Percentiles rank a stretch among this genome's conserved stretches.
Evolutionary conservation across 2,329 filamentous ascomycete species (phyloP).

Genomic region (Neurospora crassa): DNA sequence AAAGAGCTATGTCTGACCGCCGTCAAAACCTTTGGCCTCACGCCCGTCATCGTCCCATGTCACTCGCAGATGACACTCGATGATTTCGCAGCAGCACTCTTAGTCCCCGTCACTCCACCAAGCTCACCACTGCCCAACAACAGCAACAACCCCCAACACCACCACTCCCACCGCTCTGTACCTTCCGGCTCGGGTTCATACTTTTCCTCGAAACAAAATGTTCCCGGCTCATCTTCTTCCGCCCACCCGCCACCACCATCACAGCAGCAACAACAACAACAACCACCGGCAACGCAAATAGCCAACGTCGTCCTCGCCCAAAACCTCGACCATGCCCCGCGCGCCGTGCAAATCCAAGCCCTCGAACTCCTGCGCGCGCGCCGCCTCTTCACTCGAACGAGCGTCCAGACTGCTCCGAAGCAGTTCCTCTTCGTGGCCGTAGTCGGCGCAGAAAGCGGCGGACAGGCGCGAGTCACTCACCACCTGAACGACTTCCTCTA

Average conservation of each 20-base stretch:
- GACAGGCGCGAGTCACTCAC: slow-evolving; percentile 36
- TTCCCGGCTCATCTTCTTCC: background rate
- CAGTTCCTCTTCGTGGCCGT: slow-evolving; percentile 74
- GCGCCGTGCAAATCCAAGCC: slow-evolving; percentile 72
- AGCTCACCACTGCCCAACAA: slow-evolving; percentile 11
- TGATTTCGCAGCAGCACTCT: slow-evolving; percentile 65
- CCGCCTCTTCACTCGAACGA: slow-evolving; percentile 66
- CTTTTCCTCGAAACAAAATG: background rate
- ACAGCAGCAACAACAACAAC: slow-evolving; percentile 3
- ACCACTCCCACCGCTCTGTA: background rate
- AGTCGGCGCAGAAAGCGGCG: slow-evolving; percentile 27
- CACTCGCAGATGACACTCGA: slow-evolving; percentile 65
- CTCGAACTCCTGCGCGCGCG: slow-evolving; percentile 69
- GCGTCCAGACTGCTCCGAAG: slow-evolving; percentile 64
- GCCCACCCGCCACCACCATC: slow-evolving; percentile 3
- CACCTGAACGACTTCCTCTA: slow-evolving; percentile 77
- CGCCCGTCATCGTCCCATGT: slow-evolving; percentile 63
- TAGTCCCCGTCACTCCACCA: slow-evolving; percentile 30
- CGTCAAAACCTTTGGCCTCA: slow-evolving; percentile 61
- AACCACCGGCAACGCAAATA: slow-evolving; percentile 34
- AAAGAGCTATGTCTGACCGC: slow-evolving; percentile 65
- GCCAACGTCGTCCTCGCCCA: slow-evolving; percentile 77
- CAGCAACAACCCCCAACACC: slow-evolving; percentile 2
- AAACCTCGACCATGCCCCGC: slow-evolving; percentile 65
- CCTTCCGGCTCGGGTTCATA: background rate